Evolutionary conservation across 176 grass and related monocot species (phyloP), one percentile per base, ranked within the genome.

Genomic region (Panicum miliaceum): DNA sequence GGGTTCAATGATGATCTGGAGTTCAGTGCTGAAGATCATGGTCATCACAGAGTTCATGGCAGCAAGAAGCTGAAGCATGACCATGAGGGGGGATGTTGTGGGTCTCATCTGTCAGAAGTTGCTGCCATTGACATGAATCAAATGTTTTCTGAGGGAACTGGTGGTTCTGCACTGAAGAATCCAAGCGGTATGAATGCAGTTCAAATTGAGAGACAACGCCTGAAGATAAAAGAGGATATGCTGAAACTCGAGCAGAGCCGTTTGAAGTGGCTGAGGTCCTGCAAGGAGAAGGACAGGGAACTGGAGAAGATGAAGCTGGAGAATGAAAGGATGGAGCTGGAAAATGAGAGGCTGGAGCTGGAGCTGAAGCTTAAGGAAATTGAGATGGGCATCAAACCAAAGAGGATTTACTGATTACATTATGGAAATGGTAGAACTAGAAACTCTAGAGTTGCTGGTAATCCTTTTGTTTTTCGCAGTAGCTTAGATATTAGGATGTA

Each of bases 241-340:
- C 74, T 94, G 67, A 90, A 90, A 78, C 76, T 93, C 48, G 89
- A 94, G 73, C 84, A 85, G 41, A 85, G 87, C 11, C 92, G 68
- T 77, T 84, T 90, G 16, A 95, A 93, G 84, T 98, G 92, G 95
- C 74, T 77, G 38, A 82, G 62, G 34, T 91, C 88, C 54, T 86
- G 89, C 46, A 85, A 88, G 75, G 87, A 91, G 88, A 93, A 98
- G 68, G 95, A 98, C 71, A 86, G 76, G 66, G 89, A 98, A 38
- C 25, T 95, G 75, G 51, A 93, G 69, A 91, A 83, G 80, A 95
- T 90, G 89, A 93, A 83, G 50, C 56, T 91, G 58, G 90, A 90
- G 70, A 94, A 97, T 16, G 92, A 94, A 83, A 94, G 75, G 76
- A 93, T 97, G 92, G 79, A 46, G 58, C 72, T 98, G 75, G 85